Conservation (phyloP, 352 stramenopile genomes). For the Globisporangium sylvaticum region DNA sequence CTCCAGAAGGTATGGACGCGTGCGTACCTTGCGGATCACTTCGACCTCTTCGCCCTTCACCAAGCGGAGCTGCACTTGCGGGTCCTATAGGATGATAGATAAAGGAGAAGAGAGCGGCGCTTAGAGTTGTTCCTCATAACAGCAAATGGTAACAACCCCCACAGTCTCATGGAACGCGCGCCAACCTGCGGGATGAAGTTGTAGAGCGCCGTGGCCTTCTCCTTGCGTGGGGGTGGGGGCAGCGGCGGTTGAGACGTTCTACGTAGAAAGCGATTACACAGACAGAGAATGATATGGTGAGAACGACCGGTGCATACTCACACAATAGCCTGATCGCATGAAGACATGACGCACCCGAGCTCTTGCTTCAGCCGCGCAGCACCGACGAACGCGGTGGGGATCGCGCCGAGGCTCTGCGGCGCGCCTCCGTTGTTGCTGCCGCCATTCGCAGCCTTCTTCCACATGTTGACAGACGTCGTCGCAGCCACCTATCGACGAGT, state of each 20-base stretch:
- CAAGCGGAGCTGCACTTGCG: constrained; percentile 60
- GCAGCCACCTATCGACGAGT: constrained; percentile 27
- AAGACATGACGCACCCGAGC: constrained; percentile 35
- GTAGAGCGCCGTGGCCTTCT: constrained; percentile 71
- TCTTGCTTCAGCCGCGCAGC: constrained; percentile 44
- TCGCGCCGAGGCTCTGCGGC: constrained; percentile 40
- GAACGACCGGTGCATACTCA: not conserved
- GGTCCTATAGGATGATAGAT: constrained; percentile 27
- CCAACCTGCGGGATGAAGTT: constrained; percentile 65
- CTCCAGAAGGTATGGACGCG: not conserved
- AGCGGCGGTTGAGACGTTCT: constrained; percentile 8
- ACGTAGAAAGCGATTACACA: not conserved
- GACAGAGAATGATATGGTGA: not conserved
- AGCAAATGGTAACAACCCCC: not conserved
- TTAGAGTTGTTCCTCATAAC: not conserved
- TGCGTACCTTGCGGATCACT: constrained; percentile 59
- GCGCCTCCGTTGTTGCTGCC: constrained; percentile 20
- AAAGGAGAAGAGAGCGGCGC: not conserved
- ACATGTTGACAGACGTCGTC: constrained; percentile 36
- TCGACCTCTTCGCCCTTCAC: constrained; percentile 67
- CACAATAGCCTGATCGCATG: not conserved
- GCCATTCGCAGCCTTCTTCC: constrained; percentile 45
- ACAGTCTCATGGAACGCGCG: not conserved
- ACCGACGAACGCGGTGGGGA: constrained; percentile 64
- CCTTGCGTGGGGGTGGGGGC: constrained; percentile 31